phyloP scores from a whole-genome alignment of 2,329 filamentous ascomycete species.

The Ceratocystis cubensis region DNA sequence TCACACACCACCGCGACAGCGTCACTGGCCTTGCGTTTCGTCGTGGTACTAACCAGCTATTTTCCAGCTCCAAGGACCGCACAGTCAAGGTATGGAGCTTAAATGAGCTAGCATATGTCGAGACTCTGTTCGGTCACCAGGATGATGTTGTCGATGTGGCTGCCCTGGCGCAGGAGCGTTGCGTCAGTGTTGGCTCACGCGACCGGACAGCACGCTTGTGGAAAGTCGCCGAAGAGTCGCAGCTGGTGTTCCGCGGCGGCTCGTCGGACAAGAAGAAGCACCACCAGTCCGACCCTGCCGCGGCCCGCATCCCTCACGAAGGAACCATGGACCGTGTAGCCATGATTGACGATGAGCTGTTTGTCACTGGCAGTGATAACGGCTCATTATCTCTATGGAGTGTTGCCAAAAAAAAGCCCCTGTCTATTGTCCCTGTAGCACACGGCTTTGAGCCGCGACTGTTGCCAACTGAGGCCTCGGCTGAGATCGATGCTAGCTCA shows the following conservation, averaged over 20 bases:
- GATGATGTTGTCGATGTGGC: constrained; percentile 78
- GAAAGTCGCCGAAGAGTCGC: constrained; percentile 92
- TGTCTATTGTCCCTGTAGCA: constrained; percentile 65
- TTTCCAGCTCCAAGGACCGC: constrained; percentile 78
- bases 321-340: constrained; percentile 87
- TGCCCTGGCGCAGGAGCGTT: constrained; percentile 72
- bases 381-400: constrained; percentile 80
- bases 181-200: constrained; percentile 77
- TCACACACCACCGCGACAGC: constrained; percentile 82
- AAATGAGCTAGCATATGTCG: constrained; percentile 83
- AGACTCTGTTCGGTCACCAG: constrained; percentile 93
- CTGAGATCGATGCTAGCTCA: constrained; percentile 52
- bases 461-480: constrained; percentile 54
- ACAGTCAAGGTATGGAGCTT: constrained; percentile 94
- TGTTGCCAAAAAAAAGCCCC: constrained; percentile 84
- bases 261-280: constrained; percentile 43
- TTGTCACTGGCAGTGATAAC: constrained; percentile 89
- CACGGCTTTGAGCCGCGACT: constrained; percentile 73
- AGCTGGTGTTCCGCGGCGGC: constrained; percentile 87
- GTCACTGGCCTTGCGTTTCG: constrained; percentile 78
- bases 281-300: constrained; percentile 26
- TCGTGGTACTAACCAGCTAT: constrained; percentile 78
- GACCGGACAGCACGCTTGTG: constrained; percentile 86
- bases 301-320: constrained; percentile 47
- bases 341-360: constrained; percentile 76